Percentiles rank a stretch among this genome's conserved stretches.
Conservation (phyloP, 208 protist species). For the Naegleria gruberi region DNA sequence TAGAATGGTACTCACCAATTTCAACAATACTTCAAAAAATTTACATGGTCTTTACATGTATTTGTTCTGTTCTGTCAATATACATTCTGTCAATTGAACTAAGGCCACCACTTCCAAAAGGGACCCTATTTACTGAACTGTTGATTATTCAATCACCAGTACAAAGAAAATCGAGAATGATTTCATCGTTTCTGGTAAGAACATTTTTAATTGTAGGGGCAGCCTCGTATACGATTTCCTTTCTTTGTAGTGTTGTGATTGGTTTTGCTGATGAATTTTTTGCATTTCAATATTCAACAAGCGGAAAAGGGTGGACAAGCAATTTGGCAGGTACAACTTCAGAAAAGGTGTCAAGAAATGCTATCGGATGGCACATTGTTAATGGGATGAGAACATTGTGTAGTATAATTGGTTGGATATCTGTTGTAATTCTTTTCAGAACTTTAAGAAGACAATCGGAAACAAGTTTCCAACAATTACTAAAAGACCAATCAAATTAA, state of each 20-base stretch:
- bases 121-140: background rate
- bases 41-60: background rate
- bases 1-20: background rate
- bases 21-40: background rate
- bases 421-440: background rate
- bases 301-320: background rate
- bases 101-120: background rate
- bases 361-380: background rate
- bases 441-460: background rate
- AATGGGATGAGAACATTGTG: background rate
- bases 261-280: background rate
- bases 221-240: background rate
- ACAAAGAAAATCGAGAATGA: background rate
- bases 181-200: background rate
- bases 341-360: background rate
- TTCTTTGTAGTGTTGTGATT: background rate
- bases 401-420: background rate
- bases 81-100: background rate
- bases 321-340: background rate
- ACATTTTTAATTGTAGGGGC: background rate
- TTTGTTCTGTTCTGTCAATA: background rate
- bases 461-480: background rate
- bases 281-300: background rate
- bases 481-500: background rate
- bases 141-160: background rate